These are phyloP conservation scores for Botrytis cinerea DNA, from an alignment of 2,329 filamentous ascomycete genomes.

Conservation along the genomic window DNA sequence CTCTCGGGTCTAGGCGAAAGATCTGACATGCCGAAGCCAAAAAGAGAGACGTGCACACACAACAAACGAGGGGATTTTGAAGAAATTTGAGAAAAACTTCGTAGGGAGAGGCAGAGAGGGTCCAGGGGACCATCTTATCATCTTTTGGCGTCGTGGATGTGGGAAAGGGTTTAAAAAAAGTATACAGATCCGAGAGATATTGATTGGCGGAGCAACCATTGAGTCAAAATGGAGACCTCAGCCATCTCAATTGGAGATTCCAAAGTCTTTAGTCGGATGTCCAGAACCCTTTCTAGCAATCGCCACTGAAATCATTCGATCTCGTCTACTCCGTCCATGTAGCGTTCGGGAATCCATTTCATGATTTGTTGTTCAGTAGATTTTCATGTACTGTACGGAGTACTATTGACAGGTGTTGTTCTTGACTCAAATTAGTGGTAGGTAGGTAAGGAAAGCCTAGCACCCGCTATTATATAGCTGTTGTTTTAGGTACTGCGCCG, in stretches of 20 bases:
- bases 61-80: slow-evolving; percentile 24
- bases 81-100: neutral
- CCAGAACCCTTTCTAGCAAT: slow-evolving; percentile 3
- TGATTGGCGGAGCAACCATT: slow-evolving; percentile 1
- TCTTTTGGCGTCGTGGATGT: neutral
- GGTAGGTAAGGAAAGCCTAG: slow-evolving; percentile 7
- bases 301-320: slow-evolving; percentile 20
- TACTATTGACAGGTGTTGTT: slow-evolving; percentile 4
- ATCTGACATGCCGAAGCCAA: slow-evolving; percentile 30
- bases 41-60: slow-evolving; percentile 33
- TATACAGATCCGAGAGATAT: neutral
- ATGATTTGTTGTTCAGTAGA: slow-evolving; percentile 13
- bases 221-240: slow-evolving; percentile 11
- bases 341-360: slow-evolving; percentile 2
- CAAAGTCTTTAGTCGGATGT: neutral
- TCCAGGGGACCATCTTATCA: neutral
- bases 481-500: neutral
- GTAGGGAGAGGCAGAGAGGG: neutral
- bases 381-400: slow-evolving; percentile 9
- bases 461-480: slow-evolving; percentile 19
- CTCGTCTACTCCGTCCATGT: slow-evolving; percentile 5
- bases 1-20: slow-evolving; percentile 26
- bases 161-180: neutral
- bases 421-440: slow-evolving; percentile 17
- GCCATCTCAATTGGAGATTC: slow-evolving; percentile 2